Percentiles rank a stretch among this genome's conserved stretches.
phyloP scores from a whole-genome alignment of 139 green algal species.

The Tetraselmis chui region DNA sequence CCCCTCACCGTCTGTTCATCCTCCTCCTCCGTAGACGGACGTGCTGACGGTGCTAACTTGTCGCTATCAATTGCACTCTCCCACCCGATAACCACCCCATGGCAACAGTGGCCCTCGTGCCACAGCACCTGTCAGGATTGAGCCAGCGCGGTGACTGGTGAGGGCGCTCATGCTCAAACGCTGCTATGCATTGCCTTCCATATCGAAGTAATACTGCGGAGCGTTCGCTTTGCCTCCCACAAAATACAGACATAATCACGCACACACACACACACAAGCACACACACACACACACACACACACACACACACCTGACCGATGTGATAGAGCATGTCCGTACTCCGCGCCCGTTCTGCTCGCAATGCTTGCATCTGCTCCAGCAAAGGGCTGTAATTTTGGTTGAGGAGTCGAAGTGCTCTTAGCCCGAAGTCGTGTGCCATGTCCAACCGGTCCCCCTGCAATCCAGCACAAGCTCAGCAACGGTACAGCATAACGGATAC shows the following conservation, averaged over 20 bases:
- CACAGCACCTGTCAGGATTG: neutral
- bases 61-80: neutral
- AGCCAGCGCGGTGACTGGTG: no score
- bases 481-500: no score
- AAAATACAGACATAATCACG: no score
- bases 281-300: no score
- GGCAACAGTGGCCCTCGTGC: neutral
- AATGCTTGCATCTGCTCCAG: neutral
- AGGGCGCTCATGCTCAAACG: no score
- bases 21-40: neutral
- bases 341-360: neutral
- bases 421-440: neutral
- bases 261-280: no score
- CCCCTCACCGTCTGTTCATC: no score
- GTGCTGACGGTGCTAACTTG: neutral
- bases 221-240: no score
- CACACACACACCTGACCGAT: neutral
- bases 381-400: neutral
- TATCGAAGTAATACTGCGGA: no score
- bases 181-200: no score
- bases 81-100: neutral
- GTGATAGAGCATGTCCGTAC: neutral
- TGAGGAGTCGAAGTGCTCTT: neutral
- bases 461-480: no score
- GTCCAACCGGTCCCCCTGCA: no score